A percentile compares a stretch with the other conserved stretches of the same genome.
Evolutionary conservation across 176 grass and related monocot species (phyloP).

Genomic region (Oryza punctata): DNA sequence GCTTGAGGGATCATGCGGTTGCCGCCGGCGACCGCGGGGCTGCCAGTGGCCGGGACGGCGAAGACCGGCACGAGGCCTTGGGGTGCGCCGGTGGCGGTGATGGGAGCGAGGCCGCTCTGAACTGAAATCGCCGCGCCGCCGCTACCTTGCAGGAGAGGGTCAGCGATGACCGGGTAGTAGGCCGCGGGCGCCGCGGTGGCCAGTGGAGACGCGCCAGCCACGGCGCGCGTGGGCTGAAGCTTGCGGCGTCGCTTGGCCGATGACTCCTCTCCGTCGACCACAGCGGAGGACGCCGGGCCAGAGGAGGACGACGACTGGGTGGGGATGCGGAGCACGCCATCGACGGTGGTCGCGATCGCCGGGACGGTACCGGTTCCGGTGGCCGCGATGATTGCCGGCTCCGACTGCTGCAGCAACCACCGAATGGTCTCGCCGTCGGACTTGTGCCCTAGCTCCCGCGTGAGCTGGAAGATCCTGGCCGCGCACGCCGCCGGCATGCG

Average conservation of each 20-base stretch:
- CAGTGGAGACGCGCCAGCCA: slow-evolving; percentile 9
- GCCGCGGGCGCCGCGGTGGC: slow-evolving; percentile 32
- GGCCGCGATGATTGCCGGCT: slow-evolving; percentile 88
- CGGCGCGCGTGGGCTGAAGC: slow-evolving; percentile 79
- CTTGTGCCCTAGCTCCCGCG: slow-evolving; percentile 95
- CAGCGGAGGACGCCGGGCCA: slow-evolving; percentile 37
- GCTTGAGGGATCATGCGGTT: slow-evolving; percentile 70
- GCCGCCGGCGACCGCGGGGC: not conserved
- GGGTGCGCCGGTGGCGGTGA: slow-evolving; percentile 32
- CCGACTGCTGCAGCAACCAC: slow-evolving; percentile 91
- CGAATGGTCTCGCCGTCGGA: slow-evolving; percentile 96
- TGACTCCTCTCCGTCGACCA: slow-evolving; percentile 40
- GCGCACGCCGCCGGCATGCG: slow-evolving; percentile 92
- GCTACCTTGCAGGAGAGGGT: slow-evolving; percentile 65
- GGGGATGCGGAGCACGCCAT: slow-evolving; percentile 85
- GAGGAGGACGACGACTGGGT: slow-evolving; percentile 64
- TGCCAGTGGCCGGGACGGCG: slow-evolving; percentile 47
- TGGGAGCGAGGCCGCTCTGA: slow-evolving; percentile 72
- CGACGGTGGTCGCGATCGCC: slow-evolving; percentile 78
- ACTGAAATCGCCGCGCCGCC: slow-evolving; percentile 61
- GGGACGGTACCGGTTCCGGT: slow-evolving; percentile 87
- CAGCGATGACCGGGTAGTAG: slow-evolving; percentile 73
- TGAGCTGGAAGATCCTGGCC: slow-evolving; percentile 94
- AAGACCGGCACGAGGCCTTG: slow-evolving; percentile 77
- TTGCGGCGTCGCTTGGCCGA: slow-evolving; percentile 78